Percentiles rank a stretch among this genome's conserved stretches.
phyloP scores from a whole-genome alignment of 75 land plant species.

The Cryptomeria japonica region DNA sequence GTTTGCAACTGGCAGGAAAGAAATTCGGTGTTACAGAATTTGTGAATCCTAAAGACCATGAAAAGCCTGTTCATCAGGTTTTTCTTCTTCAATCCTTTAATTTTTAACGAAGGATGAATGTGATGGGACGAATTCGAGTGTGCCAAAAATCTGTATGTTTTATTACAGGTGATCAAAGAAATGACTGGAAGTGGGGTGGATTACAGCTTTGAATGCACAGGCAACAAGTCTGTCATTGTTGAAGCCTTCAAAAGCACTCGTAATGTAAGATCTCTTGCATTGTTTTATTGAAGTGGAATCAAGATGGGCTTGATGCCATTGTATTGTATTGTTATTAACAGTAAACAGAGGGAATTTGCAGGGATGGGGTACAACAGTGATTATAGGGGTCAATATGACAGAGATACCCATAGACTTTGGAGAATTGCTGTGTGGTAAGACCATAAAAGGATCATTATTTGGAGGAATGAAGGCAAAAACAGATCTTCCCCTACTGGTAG shows the following conservation, averaged over 20 bases:
- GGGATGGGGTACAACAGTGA: constrained; percentile 85
- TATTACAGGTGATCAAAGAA: constrained; percentile 55
- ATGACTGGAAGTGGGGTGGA: constrained; percentile 83
- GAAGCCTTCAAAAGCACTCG: constrained; percentile 66
- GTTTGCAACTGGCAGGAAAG: constrained; percentile 23
- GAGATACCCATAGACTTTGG: constrained; percentile 37
- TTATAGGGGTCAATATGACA: constrained; percentile 58
- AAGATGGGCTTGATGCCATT: not conserved
- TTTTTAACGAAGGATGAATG: not conserved
- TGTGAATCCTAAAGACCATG: constrained; percentile 47
- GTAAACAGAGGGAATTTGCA: constrained; percentile 12
- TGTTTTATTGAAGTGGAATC: not conserved
- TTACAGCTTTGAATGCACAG: constrained; percentile 78
- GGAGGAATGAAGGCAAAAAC: too few species aligned
- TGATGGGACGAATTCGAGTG: not conserved
- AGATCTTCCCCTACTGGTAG: too few species aligned
- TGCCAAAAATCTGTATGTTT: not conserved
- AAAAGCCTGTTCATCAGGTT: constrained; percentile 67
- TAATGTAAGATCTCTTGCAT: constrained; percentile 29
- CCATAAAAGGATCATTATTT: too few species aligned
- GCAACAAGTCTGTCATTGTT: constrained; percentile 52
- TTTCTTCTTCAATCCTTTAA: not conserved
- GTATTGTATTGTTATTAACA: not conserved
- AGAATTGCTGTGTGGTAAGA: too few species aligned
- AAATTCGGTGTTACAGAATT: constrained; percentile 61